A percentile compares a stretch with the other conserved stretches of the same genome.
Conservation (phyloP, 139 green algal genomes). For the Coelastrella sp. region DNA sequence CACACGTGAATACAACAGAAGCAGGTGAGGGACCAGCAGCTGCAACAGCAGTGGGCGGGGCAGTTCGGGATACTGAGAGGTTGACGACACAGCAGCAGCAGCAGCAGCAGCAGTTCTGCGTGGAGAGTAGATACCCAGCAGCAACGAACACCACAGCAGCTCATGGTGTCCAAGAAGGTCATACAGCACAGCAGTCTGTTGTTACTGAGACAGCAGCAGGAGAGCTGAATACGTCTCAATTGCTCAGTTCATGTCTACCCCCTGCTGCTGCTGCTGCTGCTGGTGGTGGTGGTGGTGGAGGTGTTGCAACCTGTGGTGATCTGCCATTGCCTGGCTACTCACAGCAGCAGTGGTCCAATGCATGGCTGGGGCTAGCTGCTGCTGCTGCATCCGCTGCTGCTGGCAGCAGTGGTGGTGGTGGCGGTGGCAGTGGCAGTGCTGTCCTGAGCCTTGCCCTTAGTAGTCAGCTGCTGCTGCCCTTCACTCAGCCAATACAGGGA, state of each 20-base stretch:
- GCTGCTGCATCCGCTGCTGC: background rate
- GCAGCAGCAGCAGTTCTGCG: background rate
- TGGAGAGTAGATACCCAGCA: background rate
- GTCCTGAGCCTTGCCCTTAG: background rate
- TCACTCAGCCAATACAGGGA: background rate
- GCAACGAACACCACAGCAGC: background rate
- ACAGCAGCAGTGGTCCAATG: constrained; percentile 6
- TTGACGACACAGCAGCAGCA: background rate
- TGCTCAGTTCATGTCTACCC: no score
- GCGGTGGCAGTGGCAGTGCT: background rate
- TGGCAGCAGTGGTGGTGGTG: background rate
- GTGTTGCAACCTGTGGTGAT: background rate
- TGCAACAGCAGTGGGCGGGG: background rate
- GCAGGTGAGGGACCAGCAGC: background rate
- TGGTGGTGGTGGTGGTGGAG: background rate
- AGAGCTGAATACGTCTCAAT: background rate
- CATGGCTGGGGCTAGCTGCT: no score
- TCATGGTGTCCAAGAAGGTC: no score
- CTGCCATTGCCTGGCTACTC: background rate
- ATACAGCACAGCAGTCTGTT: no score
- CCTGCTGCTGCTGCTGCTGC: background rate
- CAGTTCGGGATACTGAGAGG: background rate
- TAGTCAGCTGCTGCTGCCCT: background rate
- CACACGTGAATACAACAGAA: no score
- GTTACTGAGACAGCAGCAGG: background rate